A percentile compares a stretch with the other conserved stretches of the same genome.
Evolutionary conservation across 2,329 filamentous ascomycete genomes (phyloP).

Genomic region (Phyllosticta citrichinensis): DNA sequence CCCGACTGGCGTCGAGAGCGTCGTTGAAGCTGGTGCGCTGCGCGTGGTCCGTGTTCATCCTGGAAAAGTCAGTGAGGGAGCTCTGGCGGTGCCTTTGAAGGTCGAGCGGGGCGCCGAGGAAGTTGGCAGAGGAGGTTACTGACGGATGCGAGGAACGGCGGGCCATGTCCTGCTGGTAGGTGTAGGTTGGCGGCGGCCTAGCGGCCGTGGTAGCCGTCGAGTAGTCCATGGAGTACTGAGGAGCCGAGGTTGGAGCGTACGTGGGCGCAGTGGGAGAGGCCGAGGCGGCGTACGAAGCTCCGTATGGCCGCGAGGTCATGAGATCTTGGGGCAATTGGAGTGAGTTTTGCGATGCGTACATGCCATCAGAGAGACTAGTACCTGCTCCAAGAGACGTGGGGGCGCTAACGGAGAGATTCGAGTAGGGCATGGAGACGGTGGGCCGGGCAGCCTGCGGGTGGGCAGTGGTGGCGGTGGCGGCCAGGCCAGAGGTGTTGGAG

Average conservation of each 20-base stretch:
- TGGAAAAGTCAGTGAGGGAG: constrained; percentile 53
- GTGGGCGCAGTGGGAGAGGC: constrained; percentile 56
- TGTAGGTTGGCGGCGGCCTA: constrained; percentile 42
- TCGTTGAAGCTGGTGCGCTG: constrained; percentile 68
- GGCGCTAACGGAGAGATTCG: constrained; percentile 63
- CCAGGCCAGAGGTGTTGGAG: constrained; percentile 48
- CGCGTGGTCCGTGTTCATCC: constrained; percentile 48
- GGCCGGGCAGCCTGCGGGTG: constrained; percentile 50
- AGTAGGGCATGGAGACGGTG: constrained; percentile 59
- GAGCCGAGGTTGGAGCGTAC: constrained; percentile 57
- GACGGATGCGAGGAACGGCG: constrained; percentile 78
- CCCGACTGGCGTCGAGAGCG: constrained; percentile 82
- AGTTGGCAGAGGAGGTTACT: constrained; percentile 50
- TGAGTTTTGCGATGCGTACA: constrained; percentile 56
- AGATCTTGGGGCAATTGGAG: constrained; percentile 68
- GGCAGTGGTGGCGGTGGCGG: constrained; percentile 33
- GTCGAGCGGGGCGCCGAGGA: constrained; percentile 39
- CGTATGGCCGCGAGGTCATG: constrained; percentile 60
- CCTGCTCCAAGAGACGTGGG: constrained; percentile 56
- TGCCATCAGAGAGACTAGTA: constrained; percentile 55
- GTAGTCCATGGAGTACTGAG: constrained; percentile 71
- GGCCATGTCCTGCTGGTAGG: constrained; percentile 44
- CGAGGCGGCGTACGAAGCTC: constrained; percentile 56
- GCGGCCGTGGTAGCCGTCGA: constrained; percentile 30
- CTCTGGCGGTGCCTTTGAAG: constrained; percentile 44